Evolutionary conservation across 257 asterid species (phyloP).

Genomic region (Cruciata laevipes): DNA sequence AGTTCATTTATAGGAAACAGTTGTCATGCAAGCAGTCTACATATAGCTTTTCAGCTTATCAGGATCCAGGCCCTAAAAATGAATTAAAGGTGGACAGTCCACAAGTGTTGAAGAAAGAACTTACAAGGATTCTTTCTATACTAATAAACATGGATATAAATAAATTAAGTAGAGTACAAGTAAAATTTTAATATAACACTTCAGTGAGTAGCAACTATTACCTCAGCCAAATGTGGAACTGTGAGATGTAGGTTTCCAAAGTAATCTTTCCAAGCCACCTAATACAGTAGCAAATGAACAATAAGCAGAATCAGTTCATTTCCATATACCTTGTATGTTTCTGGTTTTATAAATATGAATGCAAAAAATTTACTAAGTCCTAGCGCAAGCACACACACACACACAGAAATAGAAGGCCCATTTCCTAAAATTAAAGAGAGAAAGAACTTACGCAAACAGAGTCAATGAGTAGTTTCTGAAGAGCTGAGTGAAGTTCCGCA

Average conservation of each 20-base stretch:
- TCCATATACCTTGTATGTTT: conserved; percentile 8
- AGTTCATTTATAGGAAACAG: neutral
- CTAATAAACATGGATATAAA: neutral
- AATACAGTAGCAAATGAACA: conserved; percentile 24
- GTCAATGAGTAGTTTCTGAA: conserved; percentile 77
- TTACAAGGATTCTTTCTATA: neutral
- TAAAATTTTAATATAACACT: neutral
- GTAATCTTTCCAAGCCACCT: conserved; percentile 99
- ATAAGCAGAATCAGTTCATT: conserved; percentile 17
- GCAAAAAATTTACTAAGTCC: too few species aligned
- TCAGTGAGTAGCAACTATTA: conserved; percentile 15
- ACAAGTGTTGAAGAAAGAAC: neutral
- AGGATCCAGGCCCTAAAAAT: neutral
- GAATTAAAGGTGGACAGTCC: neutral
- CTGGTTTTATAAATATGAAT: neutral
- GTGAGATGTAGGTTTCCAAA: conserved; percentile 90
- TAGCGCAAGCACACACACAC: too few species aligned
- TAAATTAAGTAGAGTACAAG: neutral
- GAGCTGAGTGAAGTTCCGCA: conserved; percentile 81
- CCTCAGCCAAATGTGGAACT: conserved; percentile 99
- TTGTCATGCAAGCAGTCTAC: neutral
- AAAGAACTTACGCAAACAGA: conserved; percentile 75
- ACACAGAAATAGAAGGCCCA: neutral
- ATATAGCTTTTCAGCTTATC: neutral
- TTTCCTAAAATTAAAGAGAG: conserved; percentile 8